A percentile compares a stretch with the other conserved stretches of the same genome.
phyloP scores from a whole-genome alignment of 352 stramenopile species.

The Blastocystis sp. region DNA sequence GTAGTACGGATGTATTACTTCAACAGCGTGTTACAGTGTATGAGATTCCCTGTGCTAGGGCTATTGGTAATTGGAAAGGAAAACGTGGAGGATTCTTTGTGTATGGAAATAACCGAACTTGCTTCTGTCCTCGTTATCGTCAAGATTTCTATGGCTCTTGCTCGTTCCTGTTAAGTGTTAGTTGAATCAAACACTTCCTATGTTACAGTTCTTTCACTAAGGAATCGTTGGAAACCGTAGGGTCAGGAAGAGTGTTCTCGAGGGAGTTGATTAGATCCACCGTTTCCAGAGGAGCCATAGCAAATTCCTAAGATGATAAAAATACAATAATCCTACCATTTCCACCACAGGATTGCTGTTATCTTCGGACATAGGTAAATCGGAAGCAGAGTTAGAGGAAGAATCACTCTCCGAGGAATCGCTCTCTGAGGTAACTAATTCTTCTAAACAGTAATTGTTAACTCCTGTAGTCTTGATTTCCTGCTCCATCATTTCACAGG shows the following conservation, averaged over 20 bases:
- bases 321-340: neutral
- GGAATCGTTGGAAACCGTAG: neutral
- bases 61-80: slow-evolving; percentile 35
- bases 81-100: slow-evolving; percentile 48
- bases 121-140: slow-evolving; percentile 9
- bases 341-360: slow-evolving; percentile 6
- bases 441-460: slow-evolving; percentile 14
- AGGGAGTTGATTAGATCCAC: slow-evolving; percentile 22
- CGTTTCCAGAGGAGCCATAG: slow-evolving; percentile 36
- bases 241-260: slow-evolving; percentile 13
- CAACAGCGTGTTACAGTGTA: slow-evolving; percentile 55
- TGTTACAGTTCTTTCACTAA: slow-evolving; percentile 65
- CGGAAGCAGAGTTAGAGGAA: neutral
- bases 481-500: slow-evolving; percentile 7
- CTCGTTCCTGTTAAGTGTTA: slow-evolving; percentile 44
- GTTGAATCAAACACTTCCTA: neutral
- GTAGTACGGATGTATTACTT: slow-evolving; percentile 12
- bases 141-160: slow-evolving; percentile 53
- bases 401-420: neutral
- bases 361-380: neutral
- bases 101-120: slow-evolving; percentile 40
- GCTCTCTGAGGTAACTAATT: neutral
- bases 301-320: slow-evolving; percentile 7
- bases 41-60: slow-evolving; percentile 36
- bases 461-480: slow-evolving; percentile 23